phyloP scores from a whole-genome alignment of 73 alveolate species.

The Uronychia binucleata region DNA sequence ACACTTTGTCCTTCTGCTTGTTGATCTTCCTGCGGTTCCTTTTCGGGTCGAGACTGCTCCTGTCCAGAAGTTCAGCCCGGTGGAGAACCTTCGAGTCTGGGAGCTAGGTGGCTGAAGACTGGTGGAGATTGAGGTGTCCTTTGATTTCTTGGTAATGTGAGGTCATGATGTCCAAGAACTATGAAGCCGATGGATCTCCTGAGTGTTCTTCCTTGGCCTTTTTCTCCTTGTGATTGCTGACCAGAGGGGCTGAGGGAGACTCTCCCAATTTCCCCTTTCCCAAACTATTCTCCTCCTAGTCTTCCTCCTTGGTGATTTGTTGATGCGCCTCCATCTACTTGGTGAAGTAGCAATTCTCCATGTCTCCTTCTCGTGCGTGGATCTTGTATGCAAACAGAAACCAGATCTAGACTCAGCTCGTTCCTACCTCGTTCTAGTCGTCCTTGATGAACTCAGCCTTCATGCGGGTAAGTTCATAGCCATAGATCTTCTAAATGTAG shows the following conservation, averaged over 20 bases:
- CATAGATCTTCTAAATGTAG: conserved; percentile 46
- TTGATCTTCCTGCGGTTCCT: too few relatives aligned
- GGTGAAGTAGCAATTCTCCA: background rate
- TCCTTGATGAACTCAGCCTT: conserved; percentile 52
- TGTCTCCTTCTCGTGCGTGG: conserved; percentile 25
- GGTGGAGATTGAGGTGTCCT: background rate
- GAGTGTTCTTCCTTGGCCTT: background rate
- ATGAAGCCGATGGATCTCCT: conserved; percentile 14
- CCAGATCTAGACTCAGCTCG: too few relatives aligned
- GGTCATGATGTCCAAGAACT: conserved; percentile 33
- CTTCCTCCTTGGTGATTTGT: conserved; percentile 23
- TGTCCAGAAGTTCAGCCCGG: too few relatives aligned
- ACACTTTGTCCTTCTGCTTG: too few relatives aligned
- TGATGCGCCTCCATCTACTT: conserved; percentile 13
- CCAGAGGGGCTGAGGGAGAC: background rate
- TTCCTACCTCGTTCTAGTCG: conserved; percentile 49
- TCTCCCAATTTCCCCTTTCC: conserved; percentile 5
- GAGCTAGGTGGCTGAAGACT: too few relatives aligned
- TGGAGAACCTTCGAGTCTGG: too few relatives aligned
- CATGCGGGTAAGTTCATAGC: conserved; percentile 54
- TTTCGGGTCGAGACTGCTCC: too few relatives aligned
- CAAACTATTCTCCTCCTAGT: conserved; percentile 8
- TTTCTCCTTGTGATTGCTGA: conserved; percentile 10
- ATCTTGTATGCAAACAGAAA: conserved; percentile 13
- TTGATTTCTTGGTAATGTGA: conserved; percentile 41